phyloP scores from a whole-genome alignment of 2,329 filamentous ascomycete genomes.

The Tolypocladium tropicale region DNA sequence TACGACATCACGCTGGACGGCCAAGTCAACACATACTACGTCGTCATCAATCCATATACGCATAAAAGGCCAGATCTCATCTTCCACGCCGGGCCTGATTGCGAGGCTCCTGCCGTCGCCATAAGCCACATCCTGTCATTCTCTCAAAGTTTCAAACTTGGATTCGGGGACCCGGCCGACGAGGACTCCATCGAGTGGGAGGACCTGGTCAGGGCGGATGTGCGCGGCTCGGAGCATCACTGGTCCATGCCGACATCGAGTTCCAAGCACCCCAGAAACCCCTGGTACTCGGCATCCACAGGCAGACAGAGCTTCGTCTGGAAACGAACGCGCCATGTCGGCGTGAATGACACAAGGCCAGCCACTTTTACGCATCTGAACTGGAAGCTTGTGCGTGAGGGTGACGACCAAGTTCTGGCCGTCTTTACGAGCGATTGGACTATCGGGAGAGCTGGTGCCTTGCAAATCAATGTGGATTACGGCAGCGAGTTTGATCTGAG shows the following conservation, averaged over 20 bases:
- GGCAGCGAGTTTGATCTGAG: constrained; percentile 4
- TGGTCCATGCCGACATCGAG: constrained; percentile 1
- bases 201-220: neutral
- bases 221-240: constrained; percentile 1
- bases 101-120: neutral
- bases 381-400: constrained; percentile 4
- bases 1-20: neutral
- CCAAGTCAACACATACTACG: neutral
- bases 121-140: neutral
- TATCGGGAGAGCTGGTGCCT: constrained; percentile 1
- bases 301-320: neutral
- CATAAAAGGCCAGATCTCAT: neutral
- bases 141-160: neutral
- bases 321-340: constrained; percentile 5
- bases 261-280: neutral
- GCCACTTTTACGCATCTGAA: constrained; percentile 4
- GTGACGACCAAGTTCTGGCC: constrained; percentile 1
- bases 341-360: constrained; percentile 3
- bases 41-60: neutral
- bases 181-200: neutral
- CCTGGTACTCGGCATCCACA: neutral
- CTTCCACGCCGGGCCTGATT: neutral
- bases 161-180: neutral
- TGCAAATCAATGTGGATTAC: constrained; percentile 7
- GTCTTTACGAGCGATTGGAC: constrained; percentile 3